Evolutionary conservation across 805 yeast genomes (phyloP), one percentile per base, ranked within the genome.

Genomic region (Wickerhamomyces alni): DNA sequence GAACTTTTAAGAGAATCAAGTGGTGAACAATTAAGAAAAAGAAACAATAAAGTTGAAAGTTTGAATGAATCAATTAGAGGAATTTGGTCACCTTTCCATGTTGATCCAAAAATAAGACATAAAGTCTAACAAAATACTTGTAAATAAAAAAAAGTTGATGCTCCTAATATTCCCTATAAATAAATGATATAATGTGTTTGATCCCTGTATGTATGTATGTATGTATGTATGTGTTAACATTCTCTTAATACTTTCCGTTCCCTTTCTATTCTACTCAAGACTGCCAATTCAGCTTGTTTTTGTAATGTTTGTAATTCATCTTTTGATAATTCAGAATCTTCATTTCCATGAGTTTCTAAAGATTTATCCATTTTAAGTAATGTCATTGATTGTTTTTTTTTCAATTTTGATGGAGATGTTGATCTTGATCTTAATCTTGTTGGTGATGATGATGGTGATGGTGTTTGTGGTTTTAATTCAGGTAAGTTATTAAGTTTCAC

Each of bases 11-110:
- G 75, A 44, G 83, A 81, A 57, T 67, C 88, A 21, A 74, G 84
- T 35, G 97, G 97, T 37, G 71, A 66, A 25, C 66, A 66, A 41
- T 57, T 82, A 38, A 61, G 66, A 48, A 80, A 78, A 54, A 66
- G 72, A 51, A 83, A 83, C 61, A 80, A 85, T 57, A 82, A 87
- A 42, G 98, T 93, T 27, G 75, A 79, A 61, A 82, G 95, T 31
- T 63, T 74, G 45, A 93, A 91, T 59, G 75, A 74, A 39, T 80
- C 94, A 41, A 88, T 91, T 15, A 83, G 99, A 72, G 99, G 99
- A 55, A 73, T 93, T 36, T 93, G 99, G 99, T 88, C 97, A 34
- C 99, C 99, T 42, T 71, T 91, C 69, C 96, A 89, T 57, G 82
- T 75, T 37, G 76, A 72, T 40, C 70, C 75, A 46, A 58, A 62